A percentile compares a stretch with the other conserved stretches of the same genome.
Conservation (phyloP, 2,329 filamentous ascomycete genomes). For the Geoglossum cookeanum region DNA sequence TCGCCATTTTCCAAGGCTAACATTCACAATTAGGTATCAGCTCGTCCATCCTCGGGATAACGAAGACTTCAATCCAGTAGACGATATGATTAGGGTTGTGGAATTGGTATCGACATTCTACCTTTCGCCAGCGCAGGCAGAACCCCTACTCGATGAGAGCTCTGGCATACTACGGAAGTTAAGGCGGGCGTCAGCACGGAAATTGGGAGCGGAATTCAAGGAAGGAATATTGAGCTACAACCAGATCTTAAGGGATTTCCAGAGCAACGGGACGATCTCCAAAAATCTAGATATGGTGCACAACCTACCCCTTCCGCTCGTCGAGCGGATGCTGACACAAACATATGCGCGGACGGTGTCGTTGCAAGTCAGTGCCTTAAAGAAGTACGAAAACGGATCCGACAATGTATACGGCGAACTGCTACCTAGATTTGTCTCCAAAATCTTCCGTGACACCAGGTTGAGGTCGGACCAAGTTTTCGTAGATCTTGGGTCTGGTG, state of each 20-base stretch:
- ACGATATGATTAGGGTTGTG: conserved; percentile 53
- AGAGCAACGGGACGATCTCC: conserved; percentile 51
- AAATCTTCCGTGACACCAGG: conserved; percentile 58
- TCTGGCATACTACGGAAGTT: conserved; percentile 59
- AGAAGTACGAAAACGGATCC: conserved; percentile 72
- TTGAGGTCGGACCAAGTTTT: conserved; percentile 75
- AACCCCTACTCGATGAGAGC: conserved; percentile 50
- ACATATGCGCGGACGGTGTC: conserved; percentile 87
- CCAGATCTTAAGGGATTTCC: conserved; percentile 40
- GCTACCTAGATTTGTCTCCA: conserved; percentile 62
- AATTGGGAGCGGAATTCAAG: conserved; percentile 52
- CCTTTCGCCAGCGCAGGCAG: conserved; percentile 48
- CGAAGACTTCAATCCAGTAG: conserved; percentile 46
- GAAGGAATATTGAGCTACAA: conserved; percentile 63
- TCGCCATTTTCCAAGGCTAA: conserved; percentile 10
- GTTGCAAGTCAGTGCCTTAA: conserved; percentile 64
- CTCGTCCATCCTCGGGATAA: conserved; percentile 62
- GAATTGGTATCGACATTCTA: conserved; percentile 56
- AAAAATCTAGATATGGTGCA: conserved; percentile 51
- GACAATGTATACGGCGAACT: conserved; percentile 94
- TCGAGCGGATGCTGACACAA: conserved; percentile 68
- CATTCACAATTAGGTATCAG: conserved; percentile 36
- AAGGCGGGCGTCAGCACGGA: conserved; percentile 51
- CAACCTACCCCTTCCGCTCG: conserved; percentile 49
- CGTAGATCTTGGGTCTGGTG: conserved; percentile 85